phyloP scores from a whole-genome alignment of 139 green algal species.

The Yamagishiella unicocca region DNA sequence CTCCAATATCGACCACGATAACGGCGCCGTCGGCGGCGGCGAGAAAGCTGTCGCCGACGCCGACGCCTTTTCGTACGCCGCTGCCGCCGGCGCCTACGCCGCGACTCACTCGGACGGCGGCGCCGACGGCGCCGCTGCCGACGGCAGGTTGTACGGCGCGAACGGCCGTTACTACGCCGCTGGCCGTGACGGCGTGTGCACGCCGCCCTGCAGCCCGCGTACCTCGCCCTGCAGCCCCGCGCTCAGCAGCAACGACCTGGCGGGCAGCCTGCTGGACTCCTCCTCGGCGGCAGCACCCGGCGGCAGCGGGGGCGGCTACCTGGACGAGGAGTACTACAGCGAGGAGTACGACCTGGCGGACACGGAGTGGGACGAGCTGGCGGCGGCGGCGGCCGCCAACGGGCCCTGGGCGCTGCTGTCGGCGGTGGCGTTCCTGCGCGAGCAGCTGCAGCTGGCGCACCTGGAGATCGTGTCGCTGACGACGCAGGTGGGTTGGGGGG shows the following conservation, averaged over 20 bases:
- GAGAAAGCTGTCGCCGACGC: not conserved
- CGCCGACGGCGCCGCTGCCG: not conserved
- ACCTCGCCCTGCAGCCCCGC: not conserved
- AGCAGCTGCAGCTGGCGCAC: constrained; percentile 30
- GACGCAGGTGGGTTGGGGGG: constrained; percentile 41
- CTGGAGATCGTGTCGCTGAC: constrained; percentile 34
- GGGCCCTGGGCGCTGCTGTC: not conserved
- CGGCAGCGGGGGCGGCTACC: not conserved
- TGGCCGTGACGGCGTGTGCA: not conserved
- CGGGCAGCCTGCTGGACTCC: not conserved
- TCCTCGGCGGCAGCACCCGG: not conserved
- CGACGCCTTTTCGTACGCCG: not conserved
- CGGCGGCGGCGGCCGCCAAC: not conserved
- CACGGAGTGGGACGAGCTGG: constrained; percentile 9
- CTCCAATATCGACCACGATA: not conserved
- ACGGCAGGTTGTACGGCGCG: not conserved
- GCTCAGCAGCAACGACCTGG: not conserved
- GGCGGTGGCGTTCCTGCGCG: constrained; percentile 7
- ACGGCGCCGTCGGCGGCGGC: not conserved
- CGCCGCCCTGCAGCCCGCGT: constrained; percentile 31
- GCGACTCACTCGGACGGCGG: not conserved
- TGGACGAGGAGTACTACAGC: too few relatives aligned
- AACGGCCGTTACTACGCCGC: not conserved
- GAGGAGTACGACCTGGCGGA: not conserved
- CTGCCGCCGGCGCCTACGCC: not conserved